Base-by-base conservation (phyloP, 1,139 yeast genomes). In the Kodamaea alishanica region DNA sequence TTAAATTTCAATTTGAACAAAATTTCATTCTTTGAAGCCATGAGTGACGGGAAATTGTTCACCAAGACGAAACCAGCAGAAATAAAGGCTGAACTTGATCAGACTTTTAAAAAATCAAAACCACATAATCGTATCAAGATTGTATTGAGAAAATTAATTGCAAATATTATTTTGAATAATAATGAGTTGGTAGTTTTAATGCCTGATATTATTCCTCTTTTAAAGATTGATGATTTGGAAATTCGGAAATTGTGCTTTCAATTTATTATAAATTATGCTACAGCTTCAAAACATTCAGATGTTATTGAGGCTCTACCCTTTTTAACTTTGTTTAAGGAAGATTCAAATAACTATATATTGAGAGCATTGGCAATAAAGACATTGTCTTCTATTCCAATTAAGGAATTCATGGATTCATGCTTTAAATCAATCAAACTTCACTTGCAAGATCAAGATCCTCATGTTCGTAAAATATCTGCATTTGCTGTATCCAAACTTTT, bases 131-230 rank as follows among this genome's bases (percentile, higher is more conserved):
- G 63, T 58, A 71, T 81, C 52, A 81, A 79, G 55, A 63, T 74
- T 20, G 81, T 88, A 0, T 65, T 92, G 48, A 83, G 82, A 58
- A 85, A 85, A 55, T 75, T 88, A 25, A 73, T 89, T 6, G 95
- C 96, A 33, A 90, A 89, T 58, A 74, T 88, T 61, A 83, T 94
- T 5, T 71, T 89, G 63, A 89, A 89, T 42, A 88, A 88, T 56
- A 73, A 75, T 47, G 97, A 90, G 54, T 76, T 89, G 77, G 71
- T 79, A 8, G 55, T 67, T 28, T 56, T 90, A 43, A 76, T 83
- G 56, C 81, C 84, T 1, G 95, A 85, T 34, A 75, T 90, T 8
- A 57, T 85, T 6, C 67, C 67, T 26, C 69, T 85, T 40, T 73
- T 87, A 70, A 65, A 72, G 38, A 67, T 75, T 15, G 79, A 77